phyloP scores from a whole-genome alignment of 75 land plant genomes.

The Pinus tabuliformis region DNA sequence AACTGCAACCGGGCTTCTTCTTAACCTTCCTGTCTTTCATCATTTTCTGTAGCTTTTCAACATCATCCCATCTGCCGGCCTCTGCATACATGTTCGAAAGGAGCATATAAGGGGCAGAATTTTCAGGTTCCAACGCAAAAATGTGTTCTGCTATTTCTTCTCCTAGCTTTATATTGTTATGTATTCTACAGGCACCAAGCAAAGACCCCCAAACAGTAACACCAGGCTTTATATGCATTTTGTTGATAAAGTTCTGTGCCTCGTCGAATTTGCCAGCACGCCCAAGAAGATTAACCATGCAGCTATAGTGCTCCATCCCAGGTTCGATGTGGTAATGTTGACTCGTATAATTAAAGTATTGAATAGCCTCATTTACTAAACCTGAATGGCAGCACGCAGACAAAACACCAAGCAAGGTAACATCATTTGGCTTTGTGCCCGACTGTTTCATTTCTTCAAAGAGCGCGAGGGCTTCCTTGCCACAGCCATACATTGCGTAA shows the following conservation, averaged over 20 bases:
- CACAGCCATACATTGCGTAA: constrained; percentile 42
- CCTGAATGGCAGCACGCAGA: constrained; percentile 57
- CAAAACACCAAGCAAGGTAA: constrained; percentile 45
- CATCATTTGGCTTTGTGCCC: constrained; percentile 29
- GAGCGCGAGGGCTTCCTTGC: constrained; percentile 20
- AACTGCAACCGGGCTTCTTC: constrained; percentile 37
- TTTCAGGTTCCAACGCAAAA: constrained; percentile 35
- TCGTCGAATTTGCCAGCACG: constrained; percentile 49
- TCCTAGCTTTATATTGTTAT: constrained; percentile 38
- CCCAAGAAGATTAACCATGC: constrained; percentile 60
- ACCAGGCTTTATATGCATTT: constrained; percentile 45
- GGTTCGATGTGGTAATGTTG: constrained; percentile 32
- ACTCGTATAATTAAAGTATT: constrained; percentile 35
- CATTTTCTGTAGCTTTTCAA: constrained; percentile 29
- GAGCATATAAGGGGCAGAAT: constrained; percentile 45
- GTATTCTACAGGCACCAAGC: constrained; percentile 40
- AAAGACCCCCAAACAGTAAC: constrained; percentile 54
- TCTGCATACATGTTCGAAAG: constrained; percentile 46
- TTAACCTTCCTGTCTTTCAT: constrained; percentile 40
- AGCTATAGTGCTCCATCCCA: constrained; percentile 44
- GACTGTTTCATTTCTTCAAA: constrained; percentile 36
- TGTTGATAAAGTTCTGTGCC: constrained; percentile 31
- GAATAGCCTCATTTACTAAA: constrained; percentile 30
- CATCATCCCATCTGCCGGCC: constrained; percentile 32
- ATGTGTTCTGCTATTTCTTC: constrained; percentile 38